A percentile compares a stretch with the other conserved stretches of the same genome.
These are phyloP conservation scores for Eucalyptus polyanthemos DNA, from an alignment of 345 rosid genomes.

Conservation along the genomic window DNA sequence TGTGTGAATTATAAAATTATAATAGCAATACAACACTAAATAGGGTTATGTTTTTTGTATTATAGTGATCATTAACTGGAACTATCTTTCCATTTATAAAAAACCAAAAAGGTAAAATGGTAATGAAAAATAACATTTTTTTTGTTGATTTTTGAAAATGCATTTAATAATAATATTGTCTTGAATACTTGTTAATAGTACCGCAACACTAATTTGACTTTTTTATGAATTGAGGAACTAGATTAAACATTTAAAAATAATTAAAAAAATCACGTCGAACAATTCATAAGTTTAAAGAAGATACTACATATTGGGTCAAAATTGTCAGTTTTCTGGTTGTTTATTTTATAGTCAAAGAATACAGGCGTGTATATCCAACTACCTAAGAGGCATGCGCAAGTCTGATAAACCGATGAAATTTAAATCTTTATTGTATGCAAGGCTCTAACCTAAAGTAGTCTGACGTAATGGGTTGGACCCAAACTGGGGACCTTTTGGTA, in stretches of 20 bases:
- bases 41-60: background rate
- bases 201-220: background rate
- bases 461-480: background rate
- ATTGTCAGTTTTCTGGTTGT: background rate
- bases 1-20: background rate
- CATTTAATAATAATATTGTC: background rate
- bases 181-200: background rate
- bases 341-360: background rate
- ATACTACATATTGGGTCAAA: background rate
- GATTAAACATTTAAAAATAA: background rate
- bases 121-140: background rate
- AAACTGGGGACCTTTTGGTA: background rate
- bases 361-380: accelerated
- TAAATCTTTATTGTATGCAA: background rate
- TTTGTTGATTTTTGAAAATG: background rate
- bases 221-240: background rate
- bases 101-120: background rate
- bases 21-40: background rate
- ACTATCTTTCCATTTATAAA: background rate
- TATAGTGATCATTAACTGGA: background rate
- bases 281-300: background rate
- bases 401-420: background rate
- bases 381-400: background rate
- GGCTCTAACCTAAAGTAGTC: background rate
- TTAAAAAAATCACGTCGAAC: background rate